Percentiles rank a stretch among this genome's conserved stretches.
These are phyloP conservation scores for Batkoa obscura DNA, from an alignment of 371 early-diverging fungal species.

Conservation along the genomic window DNA sequence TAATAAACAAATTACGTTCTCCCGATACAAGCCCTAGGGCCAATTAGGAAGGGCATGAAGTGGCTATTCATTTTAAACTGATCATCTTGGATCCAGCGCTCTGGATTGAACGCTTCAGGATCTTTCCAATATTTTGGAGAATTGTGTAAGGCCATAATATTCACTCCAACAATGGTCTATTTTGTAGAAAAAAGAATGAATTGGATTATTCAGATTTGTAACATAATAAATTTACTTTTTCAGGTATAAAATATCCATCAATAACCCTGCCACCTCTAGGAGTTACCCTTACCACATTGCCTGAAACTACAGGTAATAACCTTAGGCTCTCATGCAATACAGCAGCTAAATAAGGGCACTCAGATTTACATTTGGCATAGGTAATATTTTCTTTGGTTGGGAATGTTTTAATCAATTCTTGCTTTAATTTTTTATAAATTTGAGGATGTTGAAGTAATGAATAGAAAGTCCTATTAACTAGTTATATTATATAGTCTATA, in stretches of 20 bases:
- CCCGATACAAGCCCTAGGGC: not conserved
- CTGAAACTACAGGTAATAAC: not conserved
- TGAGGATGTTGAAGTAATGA: no score
- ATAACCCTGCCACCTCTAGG: conserved; percentile 16
- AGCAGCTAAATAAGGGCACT: not conserved
- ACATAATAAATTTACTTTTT: conserved; percentile 13
- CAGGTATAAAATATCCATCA: conserved; percentile 38
- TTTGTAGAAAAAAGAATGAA: not conserved
- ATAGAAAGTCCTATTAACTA: no score
- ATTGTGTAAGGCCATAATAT: not conserved
- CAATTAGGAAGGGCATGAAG: conserved; percentile 1
- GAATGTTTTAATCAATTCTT: no score
- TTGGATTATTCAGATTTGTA: not conserved
- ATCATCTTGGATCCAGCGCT: not conserved
- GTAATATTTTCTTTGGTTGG: no score
- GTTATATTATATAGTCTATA: no score
- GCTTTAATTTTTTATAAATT: no score
- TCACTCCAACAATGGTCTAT: not conserved
- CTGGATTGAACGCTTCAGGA: not conserved
- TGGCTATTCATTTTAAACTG: not conserved
- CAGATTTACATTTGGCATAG: no score
- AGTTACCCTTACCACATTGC: not conserved
- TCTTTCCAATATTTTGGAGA: not conserved
- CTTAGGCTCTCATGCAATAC: conserved; percentile 2
- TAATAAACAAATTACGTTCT: not conserved